Base-by-base conservation (phyloP, 441 rosid species). In the Populus hybrid region DNA sequence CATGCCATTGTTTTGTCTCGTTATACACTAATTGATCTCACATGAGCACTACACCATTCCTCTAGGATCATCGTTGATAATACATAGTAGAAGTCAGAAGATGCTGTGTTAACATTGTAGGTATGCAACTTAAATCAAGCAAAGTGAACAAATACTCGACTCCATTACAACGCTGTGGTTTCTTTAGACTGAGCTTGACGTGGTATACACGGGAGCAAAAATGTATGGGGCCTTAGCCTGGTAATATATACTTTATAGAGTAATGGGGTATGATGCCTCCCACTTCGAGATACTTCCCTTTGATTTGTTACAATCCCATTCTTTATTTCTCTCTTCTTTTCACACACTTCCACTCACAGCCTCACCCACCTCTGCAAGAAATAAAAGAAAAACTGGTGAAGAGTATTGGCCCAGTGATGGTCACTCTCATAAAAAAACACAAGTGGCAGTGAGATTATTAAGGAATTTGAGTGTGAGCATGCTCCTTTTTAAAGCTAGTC, bases 261-360 rank as follows among this genome's bases (percentile, higher is more conserved):
- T 46, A 68, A 26, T 71, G 82, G 85, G 88, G 63, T 70, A 82
- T 77, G 84, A 77, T 88, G 92, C 85, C 79, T 68, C 71, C 89
- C 90, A 89, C 89, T 87, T 82, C 35, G 69, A 83, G 32, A 73
- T 50, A 40, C 78, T 75, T 61, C 10, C 32, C 70, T 75, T 75
- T 9, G 28, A 42, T 50, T 30, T 3, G 32, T 53, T 53, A 53
- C 61, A 5, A 53, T 18, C 61, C 74, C 61, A 40, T 46, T 72
- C 69, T 74, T 73, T 81, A 72, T 63, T 69, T 16, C 71, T 84
- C 87, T 74, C 85, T 83, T 84, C 91, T 88, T 88, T 88, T 87
- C 81, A 87, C 70, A 84, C 77, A 83, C 84, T 3, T 30, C 50
- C 63, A 61, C 69, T 19, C 83, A 30, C 66, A 26, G 24, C 10